Base-by-base conservation (phyloP, 805 yeast genomes). In the Cyberlindnera meyerae region DNA sequence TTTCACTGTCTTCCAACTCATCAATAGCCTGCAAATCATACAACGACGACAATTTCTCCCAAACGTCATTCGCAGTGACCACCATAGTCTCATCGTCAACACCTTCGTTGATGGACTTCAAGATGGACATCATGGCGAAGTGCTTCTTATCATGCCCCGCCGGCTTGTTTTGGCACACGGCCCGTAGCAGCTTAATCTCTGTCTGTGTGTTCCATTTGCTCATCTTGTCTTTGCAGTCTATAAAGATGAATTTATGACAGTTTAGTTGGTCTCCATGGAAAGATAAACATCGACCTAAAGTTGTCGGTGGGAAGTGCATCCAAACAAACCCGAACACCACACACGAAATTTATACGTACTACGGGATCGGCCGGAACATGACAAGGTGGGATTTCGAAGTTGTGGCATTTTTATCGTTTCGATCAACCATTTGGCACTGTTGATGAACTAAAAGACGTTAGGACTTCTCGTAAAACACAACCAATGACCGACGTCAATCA, bases 91-190 rank as follows among this genome's bases (percentile, higher is more conserved):
- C 49, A 49, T 73, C 54, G 2, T 22, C 14, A 2, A 31, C 18
- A 5, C 34, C 48, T 11, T 31, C 35, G 26, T 48, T 54, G 29
- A 51, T 15, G 1, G 32, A 22, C 24, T 47, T 45, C 8, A 49
- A 34, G 8, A 54, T 47, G 1, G 52, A 60, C 48, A 44, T 64
- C 56, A 52, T 70, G 40, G 57, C 76, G 60, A 47, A 60, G 38
- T 63, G 63, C 17, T 49, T 53, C 31, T 41, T 36, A 15, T 40
- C 30, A 31, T 20, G 18, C 1, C 94, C 94, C 0, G 78, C 79
- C 0, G 93, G 93, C 54, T 78, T 79, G 60, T 66, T 69, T 48
- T 73, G 77, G 45, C 86, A 75, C 2, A 80, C 66, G 33, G 83
- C 73, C 37, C 73, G 63, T 47, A 81, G 72, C 18, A 83, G 66